Conservation (phyloP, 2,329 filamentous ascomycete genomes). For the Coniella vitis region DNA sequence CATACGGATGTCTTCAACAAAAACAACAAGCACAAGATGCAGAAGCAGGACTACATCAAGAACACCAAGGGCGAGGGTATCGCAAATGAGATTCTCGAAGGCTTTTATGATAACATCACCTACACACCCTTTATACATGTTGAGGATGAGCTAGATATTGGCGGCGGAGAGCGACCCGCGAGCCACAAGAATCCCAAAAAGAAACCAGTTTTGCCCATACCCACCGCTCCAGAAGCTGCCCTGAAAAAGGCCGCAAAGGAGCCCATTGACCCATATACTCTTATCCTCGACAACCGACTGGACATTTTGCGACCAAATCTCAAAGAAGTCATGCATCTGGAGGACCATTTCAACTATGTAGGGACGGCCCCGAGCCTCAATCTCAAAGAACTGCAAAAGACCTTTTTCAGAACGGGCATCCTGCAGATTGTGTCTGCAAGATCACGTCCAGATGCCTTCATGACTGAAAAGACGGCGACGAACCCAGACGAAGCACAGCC, state of each 20-base stretch:
- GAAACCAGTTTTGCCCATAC: conserved; percentile 60
- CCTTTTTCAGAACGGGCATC: conserved; percentile 85
- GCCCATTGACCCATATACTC: conserved; percentile 87
- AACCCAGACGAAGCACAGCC: conserved; percentile 84
- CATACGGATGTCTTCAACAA: conserved; percentile 99
- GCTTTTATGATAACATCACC: conserved; percentile 97
- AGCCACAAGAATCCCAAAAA: conserved; percentile 62
- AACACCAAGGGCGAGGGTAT: conserved; percentile 89
- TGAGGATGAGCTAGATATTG: conserved; percentile 81
- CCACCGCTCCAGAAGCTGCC: conserved; percentile 49
- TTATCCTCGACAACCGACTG: conserved; percentile 86
- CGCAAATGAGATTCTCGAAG: conserved; percentile 87
- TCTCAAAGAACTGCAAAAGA: conserved; percentile 73
- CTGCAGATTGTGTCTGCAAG: conserved; percentile 92
- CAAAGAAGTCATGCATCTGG: conserved; percentile 85
- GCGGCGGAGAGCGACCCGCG: conserved; percentile 64
- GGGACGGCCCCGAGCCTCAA: conserved; percentile 72
- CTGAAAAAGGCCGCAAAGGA: conserved; percentile 63
- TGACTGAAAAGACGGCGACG: conserved; percentile 75
- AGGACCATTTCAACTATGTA: conserved; percentile 86
- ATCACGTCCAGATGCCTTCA: conserved; percentile 91
- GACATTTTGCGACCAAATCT: conserved; percentile 77
- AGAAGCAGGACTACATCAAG: conserved; percentile 89
- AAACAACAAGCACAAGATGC: conserved; percentile 99
- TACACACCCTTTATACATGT: conserved; percentile 98